Evolutionary conservation across 192 early-diverging fungal species (phyloP).

Genomic region (Coemansia sp.): DNA sequence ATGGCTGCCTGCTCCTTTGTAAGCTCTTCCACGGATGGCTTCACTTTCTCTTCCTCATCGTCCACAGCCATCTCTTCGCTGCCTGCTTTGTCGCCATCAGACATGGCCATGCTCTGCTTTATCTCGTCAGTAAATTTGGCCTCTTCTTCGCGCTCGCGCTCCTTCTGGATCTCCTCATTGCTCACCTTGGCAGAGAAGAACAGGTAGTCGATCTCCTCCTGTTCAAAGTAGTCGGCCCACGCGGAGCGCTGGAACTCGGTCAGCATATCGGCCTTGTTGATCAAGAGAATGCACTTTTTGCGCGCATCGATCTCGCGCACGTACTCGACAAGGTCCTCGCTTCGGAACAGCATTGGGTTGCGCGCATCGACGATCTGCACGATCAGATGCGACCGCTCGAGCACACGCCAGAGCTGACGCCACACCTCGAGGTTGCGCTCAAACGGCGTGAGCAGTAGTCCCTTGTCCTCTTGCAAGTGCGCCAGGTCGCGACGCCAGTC

Average conservation of each 20-base stretch:
- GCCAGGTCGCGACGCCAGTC: conserved; percentile 88
- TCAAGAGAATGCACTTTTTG: conserved; percentile 86
- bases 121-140: conserved; percentile 40
- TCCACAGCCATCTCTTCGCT: conserved; percentile 11
- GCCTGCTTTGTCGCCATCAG: conserved; percentile 25
- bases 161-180: conserved; percentile 69
- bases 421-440: conserved; percentile 99
- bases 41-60: conserved; percentile 5
- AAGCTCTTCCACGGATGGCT: conserved; percentile 3
- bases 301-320: conserved; percentile 83
- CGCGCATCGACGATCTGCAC: conserved; percentile 99
- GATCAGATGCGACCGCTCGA: conserved; percentile 91
- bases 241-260: conserved; percentile 76
- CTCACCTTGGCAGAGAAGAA: conserved; percentile 95
- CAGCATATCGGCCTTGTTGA: conserved; percentile 99
- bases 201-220: conserved; percentile 75
- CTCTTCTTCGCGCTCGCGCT: conserved; percentile 59
- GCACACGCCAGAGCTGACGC: conserved; percentile 98
- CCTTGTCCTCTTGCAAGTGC: conserved; percentile 87
- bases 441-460: conserved; percentile 92
- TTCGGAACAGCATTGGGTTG: conserved; percentile 90
- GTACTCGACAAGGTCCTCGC: conserved; percentile 84
- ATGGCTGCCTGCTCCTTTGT: conserved; percentile 10
- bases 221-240: conserved; percentile 92
- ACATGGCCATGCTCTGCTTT: conserved; percentile 19